Conservation (phyloP, 192 early-diverging fungal genomes). For the Backusella australiensis region DNA sequence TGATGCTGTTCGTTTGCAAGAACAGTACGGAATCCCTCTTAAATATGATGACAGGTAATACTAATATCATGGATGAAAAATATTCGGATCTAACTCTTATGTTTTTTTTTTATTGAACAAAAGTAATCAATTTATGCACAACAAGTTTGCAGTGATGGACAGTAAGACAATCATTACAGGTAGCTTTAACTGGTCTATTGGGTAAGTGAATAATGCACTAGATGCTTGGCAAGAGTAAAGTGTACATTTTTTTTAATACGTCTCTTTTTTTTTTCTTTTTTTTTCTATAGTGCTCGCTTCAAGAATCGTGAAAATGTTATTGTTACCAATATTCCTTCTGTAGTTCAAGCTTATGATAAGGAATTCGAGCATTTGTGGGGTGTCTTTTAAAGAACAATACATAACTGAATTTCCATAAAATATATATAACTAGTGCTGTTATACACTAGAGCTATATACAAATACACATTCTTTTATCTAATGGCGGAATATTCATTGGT, state of each 20-base stretch:
- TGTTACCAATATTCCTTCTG: slow-evolving; percentile 58
- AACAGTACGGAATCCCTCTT: slow-evolving; percentile 27
- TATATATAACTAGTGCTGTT: too few species aligned
- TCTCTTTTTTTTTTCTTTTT: slow-evolving; percentile 44
- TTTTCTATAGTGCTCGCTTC: slow-evolving; percentile 49
- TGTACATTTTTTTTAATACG: slow-evolving; percentile 1
- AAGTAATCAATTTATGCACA: slow-evolving; percentile 58
- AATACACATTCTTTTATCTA: too few species aligned
- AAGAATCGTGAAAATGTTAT: slow-evolving; percentile 66
- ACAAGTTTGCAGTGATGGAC: slow-evolving; percentile 72
- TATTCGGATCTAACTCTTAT: neutral
- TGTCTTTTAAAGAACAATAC: slow-evolving; percentile 31
- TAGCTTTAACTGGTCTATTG: slow-evolving; percentile 58
- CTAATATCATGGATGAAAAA: neutral
- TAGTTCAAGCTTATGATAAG: slow-evolving; percentile 47
- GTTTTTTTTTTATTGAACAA: neutral
- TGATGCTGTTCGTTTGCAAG: slow-evolving; percentile 19
- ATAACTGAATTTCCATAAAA: neutral
- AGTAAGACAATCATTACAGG: slow-evolving; percentile 56
- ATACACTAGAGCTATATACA: too few species aligned
- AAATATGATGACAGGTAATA: slow-evolving; percentile 29
- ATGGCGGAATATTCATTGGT: neutral
- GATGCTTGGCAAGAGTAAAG: neutral
- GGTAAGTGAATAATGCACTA: slow-evolving; percentile 23
- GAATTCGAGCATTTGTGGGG: slow-evolving; percentile 68